These are phyloP conservation scores for Geranium incanum DNA, from an alignment of 441 rosid genomes.

Conservation along the genomic window DNA sequence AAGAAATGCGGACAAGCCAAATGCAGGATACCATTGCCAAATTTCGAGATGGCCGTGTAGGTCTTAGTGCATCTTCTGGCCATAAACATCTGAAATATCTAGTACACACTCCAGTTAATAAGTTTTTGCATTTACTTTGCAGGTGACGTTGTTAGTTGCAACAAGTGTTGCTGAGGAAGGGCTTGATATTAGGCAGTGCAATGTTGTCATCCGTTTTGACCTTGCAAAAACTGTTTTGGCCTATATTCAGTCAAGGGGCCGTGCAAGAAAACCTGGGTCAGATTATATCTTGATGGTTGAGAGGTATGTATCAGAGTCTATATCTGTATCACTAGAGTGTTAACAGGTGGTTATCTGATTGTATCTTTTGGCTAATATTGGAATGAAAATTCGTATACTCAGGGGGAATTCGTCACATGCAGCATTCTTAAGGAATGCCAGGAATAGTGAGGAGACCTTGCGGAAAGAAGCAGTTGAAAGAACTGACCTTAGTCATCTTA, in stretches of 20 bases:
- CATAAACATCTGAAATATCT: conserved; percentile 19
- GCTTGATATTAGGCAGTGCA: conserved; percentile 97
- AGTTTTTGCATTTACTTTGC: conserved; percentile 19
- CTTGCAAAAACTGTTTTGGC: conserved; percentile 99
- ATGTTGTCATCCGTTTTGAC: conserved; percentile 96
- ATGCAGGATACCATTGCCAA: conserved; percentile 93
- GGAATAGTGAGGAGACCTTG: conserved; percentile 97
- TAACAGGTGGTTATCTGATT: neutral
- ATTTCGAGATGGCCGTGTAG: conserved; percentile 95
- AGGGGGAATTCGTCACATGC: conserved; percentile 87
- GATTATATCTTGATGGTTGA: conserved; percentile 98
- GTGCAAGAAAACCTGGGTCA: conserved; percentile 99
- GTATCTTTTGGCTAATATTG: conserved; percentile 5
- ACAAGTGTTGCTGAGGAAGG: conserved; percentile 99
- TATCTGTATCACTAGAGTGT: neutral
- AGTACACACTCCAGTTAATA: conserved; percentile 1
- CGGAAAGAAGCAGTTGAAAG: conserved; percentile 97
- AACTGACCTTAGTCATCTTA: conserved; percentile 92
- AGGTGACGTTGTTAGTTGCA: conserved; percentile 95
- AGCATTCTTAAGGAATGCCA: conserved; percentile 86
- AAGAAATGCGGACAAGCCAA: conserved; percentile 88
- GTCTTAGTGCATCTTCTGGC: conserved; percentile 22
- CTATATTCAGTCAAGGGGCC: conserved; percentile 96
- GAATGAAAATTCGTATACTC: conserved; percentile 13
- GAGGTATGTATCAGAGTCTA: conserved; percentile 46